Evolutionary conservation across 345 rosid species (phyloP).

Genomic region (Abelmoschus esculentus): DNA sequence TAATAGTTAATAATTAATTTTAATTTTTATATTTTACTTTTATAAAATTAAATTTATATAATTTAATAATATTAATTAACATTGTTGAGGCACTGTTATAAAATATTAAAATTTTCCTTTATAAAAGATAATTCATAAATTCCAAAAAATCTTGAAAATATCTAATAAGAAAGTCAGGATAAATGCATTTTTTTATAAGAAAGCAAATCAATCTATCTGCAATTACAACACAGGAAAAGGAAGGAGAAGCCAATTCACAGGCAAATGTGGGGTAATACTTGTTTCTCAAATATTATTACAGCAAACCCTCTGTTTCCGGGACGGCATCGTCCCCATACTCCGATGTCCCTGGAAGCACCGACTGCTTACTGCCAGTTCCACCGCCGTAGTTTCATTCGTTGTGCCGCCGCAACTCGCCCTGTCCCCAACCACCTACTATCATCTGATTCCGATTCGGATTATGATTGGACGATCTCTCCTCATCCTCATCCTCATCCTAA

Average conservation of each 20-base stretch:
- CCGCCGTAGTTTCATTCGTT: not conserved
- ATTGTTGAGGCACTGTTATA: too few relatives aligned
- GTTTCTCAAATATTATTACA: not conserved
- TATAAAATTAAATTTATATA: too few relatives aligned
- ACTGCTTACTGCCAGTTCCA: not conserved
- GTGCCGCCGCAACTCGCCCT: not conserved
- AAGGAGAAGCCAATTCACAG: too few relatives aligned
- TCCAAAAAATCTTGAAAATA: too few relatives aligned
- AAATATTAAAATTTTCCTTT: too few relatives aligned
- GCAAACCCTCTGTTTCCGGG: not conserved
- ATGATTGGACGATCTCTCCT: not conserved
- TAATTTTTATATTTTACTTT: too few relatives aligned
- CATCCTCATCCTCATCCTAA: not conserved
- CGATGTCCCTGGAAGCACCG: not conserved
- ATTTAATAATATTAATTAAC: too few relatives aligned
- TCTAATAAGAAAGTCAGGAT: too few relatives aligned
- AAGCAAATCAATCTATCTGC: not conserved
- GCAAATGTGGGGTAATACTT: not conserved
- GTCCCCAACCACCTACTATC: not conserved
- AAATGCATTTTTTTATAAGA: too few relatives aligned
- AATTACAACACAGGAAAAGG: not conserved
- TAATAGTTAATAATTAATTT: too few relatives aligned
- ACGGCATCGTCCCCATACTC: not conserved
- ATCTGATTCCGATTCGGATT: not conserved
- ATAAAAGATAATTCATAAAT: too few relatives aligned